phyloP scores from a whole-genome alignment of 495 filamentous ascomycete species.

The Choiromyces venosus region DNA sequence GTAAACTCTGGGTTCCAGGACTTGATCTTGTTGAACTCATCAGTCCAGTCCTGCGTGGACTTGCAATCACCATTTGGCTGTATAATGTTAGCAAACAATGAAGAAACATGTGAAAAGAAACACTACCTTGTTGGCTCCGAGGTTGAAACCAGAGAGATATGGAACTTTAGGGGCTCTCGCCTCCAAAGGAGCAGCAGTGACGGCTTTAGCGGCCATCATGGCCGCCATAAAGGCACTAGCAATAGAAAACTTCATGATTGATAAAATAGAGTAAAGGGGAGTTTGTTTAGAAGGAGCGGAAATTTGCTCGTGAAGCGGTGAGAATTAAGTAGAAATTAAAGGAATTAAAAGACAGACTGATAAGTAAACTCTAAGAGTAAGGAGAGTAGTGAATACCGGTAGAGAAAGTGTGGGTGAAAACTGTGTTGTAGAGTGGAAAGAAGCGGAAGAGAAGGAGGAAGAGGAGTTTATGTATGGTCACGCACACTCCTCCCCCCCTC shows the following conservation, averaged over 20 bases:
- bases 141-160: constrained; percentile 73
- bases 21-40: constrained; percentile 66
- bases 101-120: background rate
- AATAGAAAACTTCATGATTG: constrained; percentile 43
- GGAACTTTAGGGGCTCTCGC: constrained; percentile 45
- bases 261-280: constrained; percentile 41
- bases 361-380: background rate
- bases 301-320: background rate
- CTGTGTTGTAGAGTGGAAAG: background rate
- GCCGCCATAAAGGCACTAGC: constrained; percentile 45
- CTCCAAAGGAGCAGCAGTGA: constrained; percentile 47
- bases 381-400: background rate
- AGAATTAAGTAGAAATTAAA: background rate
- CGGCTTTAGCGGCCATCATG: constrained; percentile 45
- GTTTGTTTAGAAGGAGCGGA: background rate
- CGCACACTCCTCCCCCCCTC: background rate
- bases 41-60: constrained; percentile 59
- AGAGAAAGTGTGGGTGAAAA: background rate
- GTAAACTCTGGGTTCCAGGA: constrained; percentile 63
- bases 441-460: background rate
- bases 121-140: constrained; percentile 53
- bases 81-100: constrained; percentile 26
- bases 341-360: background rate
- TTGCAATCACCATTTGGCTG: constrained; percentile 58
- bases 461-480: constrained; percentile 2